Conservation (phyloP, 805 yeast genomes). For the Lipomyces japonicus region DNA sequence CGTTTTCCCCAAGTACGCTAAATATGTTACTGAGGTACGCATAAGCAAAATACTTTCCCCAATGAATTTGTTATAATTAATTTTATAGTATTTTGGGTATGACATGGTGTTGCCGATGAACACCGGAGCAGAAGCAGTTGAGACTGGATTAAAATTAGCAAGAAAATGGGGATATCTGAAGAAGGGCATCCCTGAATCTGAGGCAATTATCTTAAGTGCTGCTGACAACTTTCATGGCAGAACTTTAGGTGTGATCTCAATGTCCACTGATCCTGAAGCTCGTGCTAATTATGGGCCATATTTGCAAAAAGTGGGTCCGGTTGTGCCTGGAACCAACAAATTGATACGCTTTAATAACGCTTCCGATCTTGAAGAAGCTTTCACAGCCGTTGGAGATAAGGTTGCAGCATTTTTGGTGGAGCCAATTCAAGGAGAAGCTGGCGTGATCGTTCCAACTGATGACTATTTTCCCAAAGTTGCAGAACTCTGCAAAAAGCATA, state of each 20-base stretch:
- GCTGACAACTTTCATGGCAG: slow-evolving; percentile 94
- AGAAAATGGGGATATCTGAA: slow-evolving; percentile 95
- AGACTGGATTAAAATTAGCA: slow-evolving; percentile 88
- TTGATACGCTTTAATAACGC: slow-evolving; percentile 77
- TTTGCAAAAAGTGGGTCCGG: slow-evolving; percentile 76
- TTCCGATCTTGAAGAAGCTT: slow-evolving; percentile 81
- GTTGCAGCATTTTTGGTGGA: slow-evolving; percentile 89
- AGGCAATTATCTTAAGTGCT: slow-evolving; percentile 85
- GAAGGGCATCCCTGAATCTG: slow-evolving; percentile 75
- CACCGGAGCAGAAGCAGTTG: slow-evolving; percentile 99
- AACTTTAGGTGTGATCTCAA: slow-evolving; percentile 89
- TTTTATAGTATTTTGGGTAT: slow-evolving; percentile 60
- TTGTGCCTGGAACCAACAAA: slow-evolving; percentile 67
- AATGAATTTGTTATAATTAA: background rate
- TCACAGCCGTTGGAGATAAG: slow-evolving; percentile 76
- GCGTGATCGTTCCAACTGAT: slow-evolving; percentile 87
- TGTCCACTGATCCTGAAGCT: slow-evolving; percentile 95
- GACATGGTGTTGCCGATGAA: slow-evolving; percentile 96
- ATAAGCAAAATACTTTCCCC: too few relatives aligned
- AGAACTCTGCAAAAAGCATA: slow-evolving; percentile 63
- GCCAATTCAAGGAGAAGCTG: slow-evolving; percentile 98
- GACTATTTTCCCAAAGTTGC: slow-evolving; percentile 73
- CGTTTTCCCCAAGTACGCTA: slow-evolving; percentile 80
- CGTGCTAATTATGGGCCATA: slow-evolving; percentile 87
- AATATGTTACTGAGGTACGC: slow-evolving; percentile 65